Percentiles rank a stretch among this genome's conserved stretches.
These are phyloP conservation scores for Silene conica DNA, from an alignment of 148 eudicot species.

Conservation along the genomic window DNA sequence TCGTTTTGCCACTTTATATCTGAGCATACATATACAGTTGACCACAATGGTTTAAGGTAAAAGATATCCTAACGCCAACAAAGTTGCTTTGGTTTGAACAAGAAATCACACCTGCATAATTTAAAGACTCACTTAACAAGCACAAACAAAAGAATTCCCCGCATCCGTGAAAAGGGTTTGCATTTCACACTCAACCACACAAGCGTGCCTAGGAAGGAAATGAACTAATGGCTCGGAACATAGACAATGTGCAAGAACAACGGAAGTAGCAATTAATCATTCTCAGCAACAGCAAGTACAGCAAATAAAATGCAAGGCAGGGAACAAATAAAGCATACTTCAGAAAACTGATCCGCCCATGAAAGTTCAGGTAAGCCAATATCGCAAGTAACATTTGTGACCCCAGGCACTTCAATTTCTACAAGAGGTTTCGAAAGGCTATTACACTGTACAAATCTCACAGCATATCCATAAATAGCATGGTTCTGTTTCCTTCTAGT, in stretches of 20 bases:
- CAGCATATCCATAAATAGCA: slow-evolving; percentile 61
- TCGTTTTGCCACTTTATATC: neutral
- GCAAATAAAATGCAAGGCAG: slow-evolving; percentile 1
- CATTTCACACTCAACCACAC: neutral
- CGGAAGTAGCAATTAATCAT: neutral
- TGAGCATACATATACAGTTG: neutral
- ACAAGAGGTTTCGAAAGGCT: slow-evolving; percentile 22
- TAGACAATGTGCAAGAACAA: neutral
- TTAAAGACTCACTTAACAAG: neutral
- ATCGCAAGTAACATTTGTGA: slow-evolving; percentile 43
- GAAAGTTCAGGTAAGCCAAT: slow-evolving; percentile 34
- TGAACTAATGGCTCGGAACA: neutral
- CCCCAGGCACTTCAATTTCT: slow-evolving; percentile 42
- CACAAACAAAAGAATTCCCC: neutral
- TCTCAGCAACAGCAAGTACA: slow-evolving; percentile 7
- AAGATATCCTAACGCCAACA: neutral
- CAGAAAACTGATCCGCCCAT: slow-evolving; percentile 57
- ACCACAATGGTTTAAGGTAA: neutral
- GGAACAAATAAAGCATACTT: slow-evolving; percentile 45
- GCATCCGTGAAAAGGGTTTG: neutral
- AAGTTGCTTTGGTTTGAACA: slow-evolving; percentile 1
- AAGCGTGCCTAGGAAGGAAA: neutral
- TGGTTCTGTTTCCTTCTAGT: slow-evolving; percentile 23
- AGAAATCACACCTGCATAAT: neutral
- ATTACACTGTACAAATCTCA: slow-evolving; percentile 63